Conservation (phyloP, 2,329 filamentous ascomycete genomes). For the Delphinella strobiligena region DNA sequence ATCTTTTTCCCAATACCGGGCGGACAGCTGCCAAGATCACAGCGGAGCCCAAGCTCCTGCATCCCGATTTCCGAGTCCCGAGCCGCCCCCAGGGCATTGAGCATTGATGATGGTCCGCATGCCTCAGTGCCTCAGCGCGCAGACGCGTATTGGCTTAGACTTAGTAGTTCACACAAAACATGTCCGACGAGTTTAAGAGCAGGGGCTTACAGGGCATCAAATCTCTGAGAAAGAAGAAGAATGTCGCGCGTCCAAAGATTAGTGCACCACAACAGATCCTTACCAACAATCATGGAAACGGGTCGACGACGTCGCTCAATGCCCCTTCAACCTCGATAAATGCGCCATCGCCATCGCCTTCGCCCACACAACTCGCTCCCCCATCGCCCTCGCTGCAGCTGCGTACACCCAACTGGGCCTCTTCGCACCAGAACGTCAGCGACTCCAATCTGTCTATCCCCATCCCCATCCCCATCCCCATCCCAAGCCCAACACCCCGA, state of each 20-base stretch:
- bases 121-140: no score
- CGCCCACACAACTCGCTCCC: not conserved
- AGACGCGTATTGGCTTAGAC: no score
- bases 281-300: not conserved
- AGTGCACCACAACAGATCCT: constrained; percentile 46
- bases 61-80: no score
- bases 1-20: no score
- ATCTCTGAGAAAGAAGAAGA: constrained; percentile 52
- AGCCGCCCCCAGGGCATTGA: no score
- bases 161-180: no score
- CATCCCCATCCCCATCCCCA: constrained; percentile 24
- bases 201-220: constrained; percentile 21
- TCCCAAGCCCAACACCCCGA: constrained; percentile 27
- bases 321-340: no score
- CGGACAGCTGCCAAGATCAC: no score
- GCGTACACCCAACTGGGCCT: not conserved
- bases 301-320: constrained; percentile 6
- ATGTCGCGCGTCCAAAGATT: constrained; percentile 42
- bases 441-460: constrained; percentile 10
- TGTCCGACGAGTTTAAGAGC: constrained; percentile 34
- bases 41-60: not conserved
- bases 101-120: not conserved
- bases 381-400: constrained; percentile 1
- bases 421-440: not conserved
- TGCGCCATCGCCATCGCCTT: constrained; percentile 1